Evolutionary conservation across 2,329 filamentous ascomycete species (phyloP), one percentile per base, ranked within the genome.

Genomic region (Colletotrichum sp.): DNA sequence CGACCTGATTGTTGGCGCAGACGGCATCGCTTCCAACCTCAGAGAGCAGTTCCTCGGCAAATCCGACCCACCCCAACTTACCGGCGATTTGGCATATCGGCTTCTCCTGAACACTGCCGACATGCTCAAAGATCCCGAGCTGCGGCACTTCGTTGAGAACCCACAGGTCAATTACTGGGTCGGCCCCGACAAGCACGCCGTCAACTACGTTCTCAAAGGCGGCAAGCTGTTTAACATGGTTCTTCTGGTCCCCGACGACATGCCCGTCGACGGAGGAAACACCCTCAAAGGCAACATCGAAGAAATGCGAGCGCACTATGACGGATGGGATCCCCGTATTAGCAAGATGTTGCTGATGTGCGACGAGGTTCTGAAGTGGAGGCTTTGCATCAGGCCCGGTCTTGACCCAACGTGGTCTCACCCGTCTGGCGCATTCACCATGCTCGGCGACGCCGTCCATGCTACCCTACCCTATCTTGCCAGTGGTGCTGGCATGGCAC

Each of bases 391-490:
- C 73, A 86, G 91, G 1, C 87, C 87, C 2, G 87, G 88, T 7
- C 85, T 92, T 48, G 82, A 84, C n/a, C 82, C 82, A 8, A 80
- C 81, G 2, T 93, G 92, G 92, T 90, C 86, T 0, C 88, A 93
- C 77, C 82, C 87, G 0, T 89, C 86, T 0, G 91, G 88, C 0
- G 84, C 89, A 0, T 92, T 92, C 78, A 89, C 90, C 0, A 87
- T 93, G 79, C 84, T 93, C 0, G 92, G 92, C 0, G 92, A 94
- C 78, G 90, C 91, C 1, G 91, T 91, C 3, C 91, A 94, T 77
- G 91, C 92, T 1, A 93, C 91, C 0, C 84, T 94, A 0, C 92
- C 92, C 0, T 94, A 94, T 79, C 84, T 92, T 0, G 90, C 90
- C 3, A 81, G 75, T 39, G 87, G 90, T 3, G 91, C 90, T 0